Evolutionary conservation across 2,329 filamentous ascomycete genomes (phyloP).

Genomic region (Colletotrichum viniferum): DNA sequence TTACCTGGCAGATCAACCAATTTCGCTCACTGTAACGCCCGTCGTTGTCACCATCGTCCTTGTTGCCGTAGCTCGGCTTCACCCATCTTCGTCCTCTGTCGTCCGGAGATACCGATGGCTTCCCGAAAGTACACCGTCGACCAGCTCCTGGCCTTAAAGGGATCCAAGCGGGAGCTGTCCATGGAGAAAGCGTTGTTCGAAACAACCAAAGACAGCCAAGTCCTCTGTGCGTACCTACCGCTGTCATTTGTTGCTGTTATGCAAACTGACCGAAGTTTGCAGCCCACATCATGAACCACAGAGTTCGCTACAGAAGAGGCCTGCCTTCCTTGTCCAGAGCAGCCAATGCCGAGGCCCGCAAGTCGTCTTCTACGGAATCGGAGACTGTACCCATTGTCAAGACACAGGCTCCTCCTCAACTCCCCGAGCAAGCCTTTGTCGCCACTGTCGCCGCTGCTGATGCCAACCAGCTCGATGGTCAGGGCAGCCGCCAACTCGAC

Average conservation of each 20-base stretch:
- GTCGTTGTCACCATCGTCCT: neutral
- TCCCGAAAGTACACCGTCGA: neutral
- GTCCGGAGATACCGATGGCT: neutral
- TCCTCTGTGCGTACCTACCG: neutral
- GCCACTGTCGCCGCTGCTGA: neutral
- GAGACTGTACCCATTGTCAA: neutral
- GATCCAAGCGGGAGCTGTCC: neutral
- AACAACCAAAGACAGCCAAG: neutral
- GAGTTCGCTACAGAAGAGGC: neutral
- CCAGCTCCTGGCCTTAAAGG: conserved; percentile 14
- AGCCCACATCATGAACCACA: conserved; percentile 15
- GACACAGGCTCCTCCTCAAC: neutral
- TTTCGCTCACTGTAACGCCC: neutral
- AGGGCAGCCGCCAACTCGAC: conserved; percentile 35
- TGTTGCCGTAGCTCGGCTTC: neutral
- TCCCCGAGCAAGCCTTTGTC: neutral
- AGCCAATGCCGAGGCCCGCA: neutral
- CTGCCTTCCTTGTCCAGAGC: neutral
- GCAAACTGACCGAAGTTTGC: neutral
- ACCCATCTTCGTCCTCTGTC: neutral
- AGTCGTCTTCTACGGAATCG: conserved; percentile 10
- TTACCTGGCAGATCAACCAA: neutral
- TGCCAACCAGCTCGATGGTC: conserved; percentile 4
- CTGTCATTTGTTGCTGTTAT: neutral
- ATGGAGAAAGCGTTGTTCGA: conserved; percentile 11